These are phyloP conservation scores for Thielaviopsis ethacetica DNA, from an alignment of 2,329 filamentous ascomycete genomes.

Conservation along the genomic window DNA sequence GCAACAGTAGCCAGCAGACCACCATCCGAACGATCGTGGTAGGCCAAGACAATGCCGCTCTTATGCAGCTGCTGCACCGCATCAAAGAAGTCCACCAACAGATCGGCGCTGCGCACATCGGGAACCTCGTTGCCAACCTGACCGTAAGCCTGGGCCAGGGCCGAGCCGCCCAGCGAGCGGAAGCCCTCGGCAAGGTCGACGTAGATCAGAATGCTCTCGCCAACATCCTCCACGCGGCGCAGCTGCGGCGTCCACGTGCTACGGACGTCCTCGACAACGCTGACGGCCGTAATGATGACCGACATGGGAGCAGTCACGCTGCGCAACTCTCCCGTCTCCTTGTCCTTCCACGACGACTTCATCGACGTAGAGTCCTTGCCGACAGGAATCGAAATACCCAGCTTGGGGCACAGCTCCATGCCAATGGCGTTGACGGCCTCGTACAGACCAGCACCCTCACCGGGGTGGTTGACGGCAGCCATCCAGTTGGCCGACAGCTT, in stretches of 20 bases:
- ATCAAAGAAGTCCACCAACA: constrained; percentile 83
- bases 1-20: constrained; percentile 78
- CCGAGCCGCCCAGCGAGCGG: constrained; percentile 76
- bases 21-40: constrained; percentile 89
- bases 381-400: constrained; percentile 89
- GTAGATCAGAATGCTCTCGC: constrained; percentile 75
- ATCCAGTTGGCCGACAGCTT: constrained; percentile 97
- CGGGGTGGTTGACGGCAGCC: constrained; percentile 85
- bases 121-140: constrained; percentile 73
- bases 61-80: constrained; percentile 52
- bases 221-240: constrained; percentile 67
- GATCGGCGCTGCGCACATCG: constrained; percentile 66
- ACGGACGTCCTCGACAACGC: constrained; percentile 62
- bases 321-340: constrained; percentile 47
- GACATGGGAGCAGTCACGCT: constrained; percentile 89
- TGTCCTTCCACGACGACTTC: constrained; percentile 90
- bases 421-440: constrained; percentile 88
- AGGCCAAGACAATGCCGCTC: constrained; percentile 58
- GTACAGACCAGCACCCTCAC: constrained; percentile 82
- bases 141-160: constrained; percentile 75
- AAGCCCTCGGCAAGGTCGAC: constrained; percentile 75
- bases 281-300: constrained; percentile 80
- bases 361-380: constrained; percentile 98
- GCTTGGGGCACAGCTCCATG: constrained; percentile 74
- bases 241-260: constrained; percentile 92